Base-by-base conservation (phyloP, 2,329 filamentous ascomycete genomes). In the Colletotrichum simmondsii region DNA sequence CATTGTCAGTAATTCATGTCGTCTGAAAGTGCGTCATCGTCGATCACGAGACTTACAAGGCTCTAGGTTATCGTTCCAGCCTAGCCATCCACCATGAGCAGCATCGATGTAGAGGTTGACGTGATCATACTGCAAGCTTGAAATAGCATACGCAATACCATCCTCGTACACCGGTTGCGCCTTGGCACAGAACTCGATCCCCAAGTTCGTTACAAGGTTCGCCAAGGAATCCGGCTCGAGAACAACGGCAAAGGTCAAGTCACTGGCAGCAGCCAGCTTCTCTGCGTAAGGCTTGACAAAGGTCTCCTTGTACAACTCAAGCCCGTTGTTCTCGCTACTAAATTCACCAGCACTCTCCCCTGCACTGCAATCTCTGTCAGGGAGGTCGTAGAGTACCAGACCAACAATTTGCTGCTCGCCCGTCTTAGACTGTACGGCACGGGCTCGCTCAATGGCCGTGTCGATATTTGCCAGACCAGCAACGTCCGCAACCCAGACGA, bases 211-310 rank as follows among this genome's bases (percentile, higher is more conserved):
- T 54, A 86, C 79, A 11, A 83, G 68, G 77, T 86, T 86, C 58
- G 79, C 84, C 37, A 87, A 77, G 35, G 83, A 83, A 75, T 86
- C 85, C 12, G 84, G 85, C 78, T 86, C 85, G 5, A 86, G 71
- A 10, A 86, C 81, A 49, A 86, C 77, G 24, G 84, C 84, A 57
- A 85, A 86, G 32, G 78, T 80, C 54, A 85, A 76, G 73, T 85
- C 83, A 16, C 72, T 74, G 3, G 83, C 84, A 3, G 79, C 79
- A 22, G 77, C 76, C 14, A 85, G 74, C 76, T 82, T 83, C 53
- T 80, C 76, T 10, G 81, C 81, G 72, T 81, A 85, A 0, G 80
- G 80, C 75, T 82, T 80, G 73, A 86, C 78, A 74, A 81, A 86
- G 61, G 80, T 78, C 56, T 77, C 77, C 78, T 85, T 84, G 78